Conservation (phyloP, 306 rosid species). For the Begonia loranthoides region DNA sequence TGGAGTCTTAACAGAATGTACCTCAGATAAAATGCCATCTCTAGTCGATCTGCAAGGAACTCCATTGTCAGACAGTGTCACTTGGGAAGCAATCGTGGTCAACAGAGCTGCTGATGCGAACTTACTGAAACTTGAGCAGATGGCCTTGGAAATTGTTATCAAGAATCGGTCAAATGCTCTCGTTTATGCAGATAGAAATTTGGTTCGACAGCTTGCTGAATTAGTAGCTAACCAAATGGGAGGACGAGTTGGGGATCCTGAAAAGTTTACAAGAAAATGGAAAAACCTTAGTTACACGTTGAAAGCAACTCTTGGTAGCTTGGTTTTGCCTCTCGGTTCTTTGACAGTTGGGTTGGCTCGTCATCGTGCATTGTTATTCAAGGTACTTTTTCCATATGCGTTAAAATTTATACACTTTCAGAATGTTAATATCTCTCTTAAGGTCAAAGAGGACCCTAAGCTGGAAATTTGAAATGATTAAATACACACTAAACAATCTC, state of each 20-base stretch:
- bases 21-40: conserved; percentile 75
- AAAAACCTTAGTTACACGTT: conserved; percentile 54
- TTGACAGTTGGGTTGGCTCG: conserved; percentile 86
- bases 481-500: too few relatives aligned
- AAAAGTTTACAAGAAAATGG: conserved; percentile 66
- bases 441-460: too few relatives aligned
- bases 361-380: conserved; percentile 93
- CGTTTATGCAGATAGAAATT: conserved; percentile 31
- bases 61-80: conserved; percentile 46
- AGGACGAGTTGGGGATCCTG: conserved; percentile 78
- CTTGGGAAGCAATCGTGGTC: conserved; percentile 94
- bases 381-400: conserved; percentile 29
- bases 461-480: too few relatives aligned
- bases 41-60: conserved; percentile 90
- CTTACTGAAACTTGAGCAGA: conserved; percentile 73
- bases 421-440: too few relatives aligned
- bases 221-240: conserved; percentile 93
- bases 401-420: too few relatives aligned
- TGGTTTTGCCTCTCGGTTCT: conserved; percentile 94
- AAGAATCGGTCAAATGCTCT: conserved; percentile 39
- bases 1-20: conserved; percentile 50
- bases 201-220: conserved; percentile 65
- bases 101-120: conserved; percentile 75
- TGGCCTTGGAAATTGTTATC: conserved; percentile 48
- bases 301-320: conserved; percentile 82